Percentiles rank a stretch among this genome's conserved stretches.
Conservation (phyloP, 768 basidiomycete genomes). For the Mycena pura region DNA sequence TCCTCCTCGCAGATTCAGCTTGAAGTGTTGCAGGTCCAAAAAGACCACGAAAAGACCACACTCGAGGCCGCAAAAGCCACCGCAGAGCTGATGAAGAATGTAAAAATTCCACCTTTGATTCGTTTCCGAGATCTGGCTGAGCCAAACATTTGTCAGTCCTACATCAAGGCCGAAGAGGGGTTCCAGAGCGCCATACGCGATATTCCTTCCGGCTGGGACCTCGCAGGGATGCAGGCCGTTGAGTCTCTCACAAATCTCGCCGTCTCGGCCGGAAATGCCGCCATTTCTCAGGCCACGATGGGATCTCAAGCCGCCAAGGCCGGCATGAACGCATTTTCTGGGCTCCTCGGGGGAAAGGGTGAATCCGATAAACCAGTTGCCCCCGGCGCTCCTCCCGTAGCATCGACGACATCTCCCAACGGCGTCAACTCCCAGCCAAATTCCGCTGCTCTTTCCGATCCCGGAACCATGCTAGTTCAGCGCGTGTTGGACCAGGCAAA, state of each 20-base stretch:
- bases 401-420: neutral
- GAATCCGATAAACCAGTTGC: neutral
- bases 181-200: neutral
- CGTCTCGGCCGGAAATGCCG: neutral
- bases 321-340: neutral
- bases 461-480: neutral
- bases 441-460: no score
- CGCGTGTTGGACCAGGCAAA: neutral
- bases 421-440: no score
- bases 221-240: neutral
- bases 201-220: neutral
- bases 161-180: neutral
- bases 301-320: neutral
- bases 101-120: neutral
- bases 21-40: neutral
- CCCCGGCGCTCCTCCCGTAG: neutral
- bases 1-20: neutral
- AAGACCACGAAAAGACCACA: no score
- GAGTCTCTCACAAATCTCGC: neutral
- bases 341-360: no score
- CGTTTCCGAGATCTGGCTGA: neutral
- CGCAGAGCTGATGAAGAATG: neutral
- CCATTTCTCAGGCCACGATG: neutral
- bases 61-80: no score
- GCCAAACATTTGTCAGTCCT: neutral